These are phyloP conservation scores for Xenosphaeropsis pyriputrescens DNA, from an alignment of 2,329 filamentous ascomycete genomes.

Conservation along the genomic window DNA sequence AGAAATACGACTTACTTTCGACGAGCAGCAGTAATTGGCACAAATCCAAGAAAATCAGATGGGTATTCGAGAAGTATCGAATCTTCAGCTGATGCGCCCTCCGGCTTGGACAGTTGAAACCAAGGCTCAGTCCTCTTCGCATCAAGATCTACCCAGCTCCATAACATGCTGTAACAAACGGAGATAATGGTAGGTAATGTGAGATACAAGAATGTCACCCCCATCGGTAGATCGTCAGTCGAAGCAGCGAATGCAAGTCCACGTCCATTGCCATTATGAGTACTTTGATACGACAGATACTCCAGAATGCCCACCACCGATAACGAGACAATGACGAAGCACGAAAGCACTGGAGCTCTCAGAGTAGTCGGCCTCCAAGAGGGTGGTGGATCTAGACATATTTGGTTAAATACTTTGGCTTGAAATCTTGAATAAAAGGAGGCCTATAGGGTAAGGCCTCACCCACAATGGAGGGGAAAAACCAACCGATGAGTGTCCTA, in stretches of 20 bases:
- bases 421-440: too few species aligned
- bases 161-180: conserved; percentile 37
- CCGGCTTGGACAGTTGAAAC: conserved; percentile 34
- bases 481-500: too few species aligned
- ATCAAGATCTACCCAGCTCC: conserved; percentile 46
- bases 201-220: conserved; percentile 24
- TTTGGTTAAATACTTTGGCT: too few species aligned
- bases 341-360: conserved; percentile 20
- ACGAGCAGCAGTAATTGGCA: conserved; percentile 24
- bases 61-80: conserved; percentile 40
- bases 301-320: conserved; percentile 28
- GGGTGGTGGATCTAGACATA: too few species aligned
- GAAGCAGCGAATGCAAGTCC: conserved; percentile 21
- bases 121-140: conserved; percentile 43
- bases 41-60: conserved; percentile 27
- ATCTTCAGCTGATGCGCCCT: conserved; percentile 26
- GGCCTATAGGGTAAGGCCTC: too few species aligned
- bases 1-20: conserved; percentile 6
- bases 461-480: too few species aligned
- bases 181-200: conserved; percentile 39
- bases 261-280: conserved; percentile 17
- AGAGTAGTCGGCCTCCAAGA: conserved; percentile 24
- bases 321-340: conserved; percentile 21
- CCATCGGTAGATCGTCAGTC: conserved; percentile 19
- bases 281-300: conserved; percentile 20